Percentiles rank a stretch among this genome's conserved stretches.
phyloP scores from a whole-genome alignment of 495 filamentous ascomycete genomes.

The Tuber borchii region DNA sequence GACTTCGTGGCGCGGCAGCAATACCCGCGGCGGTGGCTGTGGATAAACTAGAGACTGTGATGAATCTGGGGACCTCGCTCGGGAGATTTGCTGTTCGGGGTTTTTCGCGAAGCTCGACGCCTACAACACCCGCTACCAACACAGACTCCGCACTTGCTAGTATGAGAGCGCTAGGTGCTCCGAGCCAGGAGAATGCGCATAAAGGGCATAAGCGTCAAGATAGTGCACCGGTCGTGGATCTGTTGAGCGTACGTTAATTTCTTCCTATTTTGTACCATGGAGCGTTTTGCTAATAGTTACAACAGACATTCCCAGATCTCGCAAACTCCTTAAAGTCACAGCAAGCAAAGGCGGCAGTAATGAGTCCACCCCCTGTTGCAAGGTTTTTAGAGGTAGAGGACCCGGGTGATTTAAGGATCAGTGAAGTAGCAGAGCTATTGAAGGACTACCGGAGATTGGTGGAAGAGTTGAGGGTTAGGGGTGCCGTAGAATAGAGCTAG shows the following conservation, averaged over 20 bases:
- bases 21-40: constrained; percentile 33
- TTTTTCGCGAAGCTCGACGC: constrained; percentile 32
- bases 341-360: constrained; percentile 48
- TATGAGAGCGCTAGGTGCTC: constrained; percentile 23
- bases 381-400: constrained; percentile 75
- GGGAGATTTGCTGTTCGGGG: constrained; percentile 34
- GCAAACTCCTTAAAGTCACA: constrained; percentile 48
- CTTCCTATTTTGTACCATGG: neutral
- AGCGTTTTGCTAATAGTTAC: constrained; percentile 11
- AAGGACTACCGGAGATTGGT: constrained; percentile 83
- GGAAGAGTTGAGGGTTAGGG: constrained; percentile 56
- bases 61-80: constrained; percentile 27
- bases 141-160: constrained; percentile 20
- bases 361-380: constrained; percentile 64
- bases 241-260: constrained; percentile 26
- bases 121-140: constrained; percentile 22
- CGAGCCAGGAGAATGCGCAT: constrained; percentile 26
- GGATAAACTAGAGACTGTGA: constrained; percentile 24
- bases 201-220: constrained; percentile 33
- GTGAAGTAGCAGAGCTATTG: constrained; percentile 74
- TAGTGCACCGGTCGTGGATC: constrained; percentile 32
- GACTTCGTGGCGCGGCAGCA: constrained; percentile 21
- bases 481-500: constrained; percentile 45
- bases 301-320: constrained; percentile 56
- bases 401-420: constrained; percentile 68